These are phyloP conservation scores for Leishmania guyanensis DNA, from an alignment of 208 protist species.

Conservation along the genomic window DNA sequence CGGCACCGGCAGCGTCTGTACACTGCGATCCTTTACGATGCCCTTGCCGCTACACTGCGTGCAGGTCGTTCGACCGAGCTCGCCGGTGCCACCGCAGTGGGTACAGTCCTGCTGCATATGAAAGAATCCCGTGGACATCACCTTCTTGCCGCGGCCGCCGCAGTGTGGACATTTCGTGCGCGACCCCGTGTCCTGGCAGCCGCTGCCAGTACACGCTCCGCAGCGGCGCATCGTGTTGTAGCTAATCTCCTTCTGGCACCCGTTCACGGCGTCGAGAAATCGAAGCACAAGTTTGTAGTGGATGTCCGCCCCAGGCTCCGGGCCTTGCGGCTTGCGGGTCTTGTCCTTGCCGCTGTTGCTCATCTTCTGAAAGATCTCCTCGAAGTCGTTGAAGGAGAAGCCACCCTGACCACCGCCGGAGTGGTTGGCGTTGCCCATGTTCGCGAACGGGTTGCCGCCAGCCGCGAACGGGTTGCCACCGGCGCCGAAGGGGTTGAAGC, in stretches of 20 bases:
- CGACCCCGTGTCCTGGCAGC: constrained; percentile 76
- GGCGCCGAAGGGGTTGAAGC: constrained; percentile 60
- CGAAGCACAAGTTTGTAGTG: constrained; percentile 81
- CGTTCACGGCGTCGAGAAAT: constrained; percentile 90
- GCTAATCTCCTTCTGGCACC: constrained; percentile 87
- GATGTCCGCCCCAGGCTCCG: constrained; percentile 86
- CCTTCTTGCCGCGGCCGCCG: constrained; percentile 86
- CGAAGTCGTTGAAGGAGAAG: constrained; percentile 90
- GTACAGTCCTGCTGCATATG: constrained; percentile 93
- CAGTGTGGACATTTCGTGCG: constrained; percentile 85
- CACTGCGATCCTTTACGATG: constrained; percentile 89
- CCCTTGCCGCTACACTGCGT: constrained; percentile 86
- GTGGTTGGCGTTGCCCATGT: constrained; percentile 21
- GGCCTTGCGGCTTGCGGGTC: constrained; percentile 79
- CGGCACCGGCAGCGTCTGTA: constrained; percentile 86
- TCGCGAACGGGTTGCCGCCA: constrained; percentile 66
- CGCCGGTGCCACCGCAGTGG: constrained; percentile 85
- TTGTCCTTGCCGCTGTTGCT: constrained; percentile 84
- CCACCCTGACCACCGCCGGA: constrained; percentile 43
- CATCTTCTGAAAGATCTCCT: constrained; percentile 91
- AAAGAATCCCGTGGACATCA: constrained; percentile 92
- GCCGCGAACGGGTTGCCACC: constrained; percentile 53
- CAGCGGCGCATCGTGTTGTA: constrained; percentile 90
- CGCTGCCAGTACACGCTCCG: constrained; percentile 79
- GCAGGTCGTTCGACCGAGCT: constrained; percentile 79